Evolutionary conservation across 2,329 filamentous ascomycete species (phyloP), one percentile per base, ranked within the genome.

Genomic region (Colletotrichum viniferum): DNA sequence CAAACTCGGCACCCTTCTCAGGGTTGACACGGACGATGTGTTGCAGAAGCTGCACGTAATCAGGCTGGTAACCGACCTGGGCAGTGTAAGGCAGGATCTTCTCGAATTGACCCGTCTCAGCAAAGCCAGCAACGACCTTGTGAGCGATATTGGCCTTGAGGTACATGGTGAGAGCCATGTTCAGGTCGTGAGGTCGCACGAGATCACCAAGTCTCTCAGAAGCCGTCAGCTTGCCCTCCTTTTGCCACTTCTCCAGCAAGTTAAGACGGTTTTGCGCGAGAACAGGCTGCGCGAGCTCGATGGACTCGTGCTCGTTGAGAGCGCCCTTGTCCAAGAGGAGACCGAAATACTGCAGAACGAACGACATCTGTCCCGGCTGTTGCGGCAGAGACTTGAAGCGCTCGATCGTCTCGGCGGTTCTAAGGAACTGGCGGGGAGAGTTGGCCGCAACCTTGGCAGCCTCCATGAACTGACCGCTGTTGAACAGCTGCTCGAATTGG

Each of bases 181-280:
- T 93, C 81, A 98, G 89, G 82, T 99, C 97, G 80, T 98, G 95
- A 24, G 94, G 90, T 63, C 97, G 94, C 66, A 98, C 94, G 80
- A 98, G 92, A 84, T 99, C 97, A 87, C 97, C 97, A 65, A 99
- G 92, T 85, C 98, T 95, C 87, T 99, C 97, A 0, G 97, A 98
- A 86, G 94, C 96, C 84, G 97, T 95, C 58, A 99, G 90, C 89
- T 99, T 99, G 85, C 95, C 94, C 86, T 98, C 97, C 82, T 94
- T 94, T 84, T 98, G 91, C 97, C 97, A 99, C 86, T 99, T 99
- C 87, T 98, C 97, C 32, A 99, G 91, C 30, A 99, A 88, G 82
- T 98, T 95, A 87, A 98, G 98, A 78, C 97, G 93, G 84, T 96
- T 97, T 85, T 99, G 97, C 72, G 94, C 92, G 73, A 99, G 90